Base-by-base conservation (phyloP, 2,329 filamentous ascomycete genomes). In the Paradendryphiella salina region DNA sequence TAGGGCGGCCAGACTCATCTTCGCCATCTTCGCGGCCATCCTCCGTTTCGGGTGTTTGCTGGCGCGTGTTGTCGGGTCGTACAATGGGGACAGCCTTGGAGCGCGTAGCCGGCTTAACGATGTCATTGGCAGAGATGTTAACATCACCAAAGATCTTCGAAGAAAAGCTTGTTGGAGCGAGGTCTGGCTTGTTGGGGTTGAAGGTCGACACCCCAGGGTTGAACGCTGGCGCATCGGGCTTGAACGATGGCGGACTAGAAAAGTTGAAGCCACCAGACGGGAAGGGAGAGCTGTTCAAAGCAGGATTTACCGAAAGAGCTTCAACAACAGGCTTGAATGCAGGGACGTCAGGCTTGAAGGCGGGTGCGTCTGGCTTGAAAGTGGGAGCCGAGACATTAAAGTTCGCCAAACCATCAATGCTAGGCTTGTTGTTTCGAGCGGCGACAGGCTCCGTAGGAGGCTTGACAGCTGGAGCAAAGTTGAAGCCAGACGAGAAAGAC, bases 41-140 rank as follows among this genome's bases (percentile, higher is more conserved):
- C 66, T 64, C 37, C 70, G 67, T 40, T 78, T 76, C 51, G 57
- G 74, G 61, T 78, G 85, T 66, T 35, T 60, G 59, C 48, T 69
- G 60, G 18, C 63, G 63, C 17, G 65, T 62, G 50, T 56, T 59
- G 48, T 84, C 79, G 1, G 89, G 88, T 32, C 80, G 80, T 8
- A 93, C 75, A 56, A 96, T 95, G 0, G 91, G 88, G 46, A 96
- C 82, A 8, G 90, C 90, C 75, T 94, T 96, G 4, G 86, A 89
- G 61, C 84, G 85, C 74, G 88, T 90, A 0, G 75, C 71, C 5
- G 86, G 82, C 64, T 88, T 88, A 21, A 83, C 75, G 41, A 85
- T 80, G 17, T 89, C 85, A 11, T 81, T 79, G 26, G 80, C 72
- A 46, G 79, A 82, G 26, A 88, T 75, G 56, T 84, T 82, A 45